Conservation (phyloP, 805 yeast genomes). For the Candida vaughaniae region DNA sequence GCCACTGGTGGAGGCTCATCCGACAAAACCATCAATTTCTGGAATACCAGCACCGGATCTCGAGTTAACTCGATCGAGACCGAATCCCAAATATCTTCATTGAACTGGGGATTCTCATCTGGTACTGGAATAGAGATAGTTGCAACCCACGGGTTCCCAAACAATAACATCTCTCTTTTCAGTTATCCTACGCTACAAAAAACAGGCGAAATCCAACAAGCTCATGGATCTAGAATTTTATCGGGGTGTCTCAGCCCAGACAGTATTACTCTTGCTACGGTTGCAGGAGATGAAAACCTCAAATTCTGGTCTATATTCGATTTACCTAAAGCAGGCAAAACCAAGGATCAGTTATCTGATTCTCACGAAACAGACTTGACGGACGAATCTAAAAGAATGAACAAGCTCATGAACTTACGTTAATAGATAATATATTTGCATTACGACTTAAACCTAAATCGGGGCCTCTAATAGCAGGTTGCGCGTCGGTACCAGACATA, state of each 20-base stretch:
- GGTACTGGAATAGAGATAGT: constrained; percentile 81
- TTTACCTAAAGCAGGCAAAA: constrained; percentile 23
- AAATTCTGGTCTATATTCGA: constrained; percentile 95
- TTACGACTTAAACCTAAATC: too few relatives aligned
- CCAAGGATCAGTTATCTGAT: constrained; percentile 6
- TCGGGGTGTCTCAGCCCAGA: constrained; percentile 87
- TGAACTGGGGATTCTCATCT: constrained; percentile 82
- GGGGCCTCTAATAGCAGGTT: too few relatives aligned
- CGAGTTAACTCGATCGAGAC: constrained; percentile 84
- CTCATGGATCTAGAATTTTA: constrained; percentile 88
- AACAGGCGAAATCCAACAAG: constrained; percentile 81
- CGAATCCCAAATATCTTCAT: constrained; percentile 91
- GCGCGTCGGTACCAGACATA: too few relatives aligned
- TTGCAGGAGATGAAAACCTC: constrained; percentile 93
- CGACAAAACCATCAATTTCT: constrained; percentile 85
- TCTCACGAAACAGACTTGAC: constrained; percentile 16
- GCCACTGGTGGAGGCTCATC: constrained; percentile 98
- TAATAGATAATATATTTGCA: constrained; percentile 6
- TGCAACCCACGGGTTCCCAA: constrained; percentile 92
- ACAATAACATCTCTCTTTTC: constrained; percentile 78
- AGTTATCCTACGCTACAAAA: constrained; percentile 82
- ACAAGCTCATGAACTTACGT: constrained; percentile 27
- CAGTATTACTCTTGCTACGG: constrained; percentile 85
- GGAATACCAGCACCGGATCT: constrained; percentile 93
- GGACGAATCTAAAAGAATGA: constrained; percentile 21